Base-by-base conservation (phyloP, 768 basidiomycete genomes). In the Auriscalpium microsporum region DNA sequence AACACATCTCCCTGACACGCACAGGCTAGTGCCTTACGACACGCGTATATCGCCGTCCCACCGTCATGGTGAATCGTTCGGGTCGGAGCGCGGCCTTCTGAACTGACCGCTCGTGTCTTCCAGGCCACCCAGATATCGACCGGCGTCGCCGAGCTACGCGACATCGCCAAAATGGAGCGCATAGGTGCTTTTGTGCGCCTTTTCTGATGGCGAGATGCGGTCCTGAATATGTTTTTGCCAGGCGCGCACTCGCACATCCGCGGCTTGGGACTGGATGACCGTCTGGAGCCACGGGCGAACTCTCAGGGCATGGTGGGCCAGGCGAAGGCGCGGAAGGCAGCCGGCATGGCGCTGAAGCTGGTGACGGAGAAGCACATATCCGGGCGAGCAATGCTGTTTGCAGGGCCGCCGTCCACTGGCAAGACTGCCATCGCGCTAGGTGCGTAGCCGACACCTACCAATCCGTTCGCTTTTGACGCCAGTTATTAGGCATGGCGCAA, bases 341-440 rank as follows among this genome's bases (percentile, higher is more conserved):
- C 95, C 0, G 96, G 96, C 2, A 88, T 98, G 79, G 93, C 97
- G 58, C 79, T 98, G 64, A 94, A 88, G 73, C 95, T 99, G 94
- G 94, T 98, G 7, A 90, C 96, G 69, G 92, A 96, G 64, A 93
- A 93, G 16, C 78, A 86, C 56, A 97, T 98, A 64, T 94, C 96
- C 0, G 96, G 96, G 28, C 81, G 95, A 45, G 92, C 94, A 7
- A 94, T 99, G 72, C 75, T 99, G 53, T 96, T 99, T 71, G 96
- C 96, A 16, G 96, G 96, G 0, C 96, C 96, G 7, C 94, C 96
- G 7, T 92, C 91, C 35, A 93, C 94, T 1, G 96, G 96, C 23
- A 99, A 99, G 73, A 98, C 96, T 0, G 96, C 96, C 35, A 96
- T 99, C 65, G 96, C 95, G 6, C 80, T 98, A 71, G 95, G 94